Percentiles rank a stretch among this genome's conserved stretches.
Evolutionary conservation across 495 filamentous ascomycete genomes (phyloP).

Genomic region (Beverwykella pulmonaria): DNA sequence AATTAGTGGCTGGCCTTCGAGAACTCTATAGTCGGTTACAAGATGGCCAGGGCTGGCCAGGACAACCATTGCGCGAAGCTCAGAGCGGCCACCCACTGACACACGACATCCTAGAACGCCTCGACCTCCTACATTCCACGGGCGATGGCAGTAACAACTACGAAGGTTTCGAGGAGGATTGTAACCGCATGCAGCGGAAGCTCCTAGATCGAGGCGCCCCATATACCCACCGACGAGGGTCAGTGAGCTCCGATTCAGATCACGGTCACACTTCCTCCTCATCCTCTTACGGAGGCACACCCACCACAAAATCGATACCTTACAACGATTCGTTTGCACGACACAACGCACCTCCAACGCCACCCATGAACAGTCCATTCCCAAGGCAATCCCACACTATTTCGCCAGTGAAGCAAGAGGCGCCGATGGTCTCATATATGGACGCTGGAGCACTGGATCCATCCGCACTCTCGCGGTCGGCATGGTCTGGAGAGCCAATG

Average conservation of each 20-base stretch:
- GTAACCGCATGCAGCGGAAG: constrained; percentile 57
- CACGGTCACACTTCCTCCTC: constrained; percentile 47
- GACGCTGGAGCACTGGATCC: constrained; percentile 32
- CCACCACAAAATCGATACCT: constrained; percentile 23
- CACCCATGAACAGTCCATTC: constrained; percentile 41
- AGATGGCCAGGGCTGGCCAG: constrained; percentile 59
- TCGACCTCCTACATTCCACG: constrained; percentile 56
- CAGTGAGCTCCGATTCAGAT: constrained; percentile 58
- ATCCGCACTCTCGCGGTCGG: constrained; percentile 14
- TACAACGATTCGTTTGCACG: constrained; percentile 35
- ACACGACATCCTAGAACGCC: constrained; percentile 64
- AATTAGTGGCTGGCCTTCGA: constrained; percentile 64
- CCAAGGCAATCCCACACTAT: constrained; percentile 35
- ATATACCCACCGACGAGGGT: constrained; percentile 57
- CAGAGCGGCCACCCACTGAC: constrained; percentile 64
- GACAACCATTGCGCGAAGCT: constrained; percentile 55
- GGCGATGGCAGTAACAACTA: constrained; percentile 48
- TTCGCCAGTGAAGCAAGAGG: constrained; percentile 24
- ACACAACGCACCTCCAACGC: constrained; percentile 37
- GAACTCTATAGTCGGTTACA: constrained; percentile 60
- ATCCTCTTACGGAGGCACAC: constrained; percentile 32
- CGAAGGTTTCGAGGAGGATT: constrained; percentile 63
- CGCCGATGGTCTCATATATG: constrained; percentile 31
- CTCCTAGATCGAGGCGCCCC: constrained; percentile 55
- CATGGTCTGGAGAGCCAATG: constrained; percentile 30